Conservation (phyloP, 805 yeast genomes). For the Wickerhamiella spandovensis region DNA sequence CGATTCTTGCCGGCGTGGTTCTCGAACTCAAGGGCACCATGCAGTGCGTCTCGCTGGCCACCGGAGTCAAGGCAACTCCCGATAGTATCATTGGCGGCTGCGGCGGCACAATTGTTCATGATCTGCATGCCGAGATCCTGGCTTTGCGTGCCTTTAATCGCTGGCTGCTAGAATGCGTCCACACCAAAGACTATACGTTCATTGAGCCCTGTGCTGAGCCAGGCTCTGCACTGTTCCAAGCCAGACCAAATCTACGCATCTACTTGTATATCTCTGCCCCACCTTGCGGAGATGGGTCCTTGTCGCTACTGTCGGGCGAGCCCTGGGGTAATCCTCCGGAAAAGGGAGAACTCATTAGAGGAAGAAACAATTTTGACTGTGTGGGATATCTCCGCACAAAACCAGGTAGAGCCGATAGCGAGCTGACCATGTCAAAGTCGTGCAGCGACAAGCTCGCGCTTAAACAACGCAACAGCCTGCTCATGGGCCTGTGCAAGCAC, state of each 20-base stretch:
- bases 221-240: slow-evolving; percentile 12
- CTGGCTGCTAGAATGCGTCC: slow-evolving; percentile 28
- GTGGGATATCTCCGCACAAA: slow-evolving; percentile 72
- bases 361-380: slow-evolving; percentile 13
- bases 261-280: slow-evolving; percentile 57
- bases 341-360: slow-evolving; percentile 8
- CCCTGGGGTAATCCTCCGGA: slow-evolving; percentile 9
- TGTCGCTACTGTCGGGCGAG: slow-evolving; percentile 29
- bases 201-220: too few relatives aligned
- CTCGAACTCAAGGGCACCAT: slow-evolving; percentile 12
- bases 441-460: slow-evolving; percentile 75
- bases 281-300: slow-evolving; percentile 87
- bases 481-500: slow-evolving; percentile 20
- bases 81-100: slow-evolving; percentile 32
- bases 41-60: slow-evolving; percentile 39
- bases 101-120: slow-evolving; percentile 61
- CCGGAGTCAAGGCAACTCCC: slow-evolving; percentile 77
- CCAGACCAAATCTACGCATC: slow-evolving; percentile 25
- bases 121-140: slow-evolving; percentile 80
- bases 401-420: slow-evolving; percentile 81
- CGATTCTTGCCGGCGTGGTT: slow-evolving; percentile 70
- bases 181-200: slow-evolving; percentile 21
- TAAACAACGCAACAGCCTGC: slow-evolving; percentile 35
- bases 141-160: slow-evolving; percentile 59
- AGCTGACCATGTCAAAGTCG: slow-evolving; percentile 59